Percentiles rank a stretch among this genome's conserved stretches.
Evolutionary conservation across 2,329 filamentous ascomycete genomes (phyloP).

Genomic region (Tolypocladium endophyticum): DNA sequence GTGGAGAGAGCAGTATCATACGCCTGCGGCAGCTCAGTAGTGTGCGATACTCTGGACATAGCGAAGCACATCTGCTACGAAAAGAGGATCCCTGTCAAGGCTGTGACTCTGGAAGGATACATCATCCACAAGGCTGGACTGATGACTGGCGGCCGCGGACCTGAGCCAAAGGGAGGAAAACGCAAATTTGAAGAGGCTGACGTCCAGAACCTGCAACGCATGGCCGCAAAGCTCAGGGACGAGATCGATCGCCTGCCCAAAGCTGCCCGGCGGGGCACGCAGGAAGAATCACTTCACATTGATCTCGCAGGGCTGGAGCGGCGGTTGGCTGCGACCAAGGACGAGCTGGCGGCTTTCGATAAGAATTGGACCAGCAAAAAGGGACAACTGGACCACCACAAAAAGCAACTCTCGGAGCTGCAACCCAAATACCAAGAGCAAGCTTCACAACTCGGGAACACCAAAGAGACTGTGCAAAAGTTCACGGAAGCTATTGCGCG

Average conservation of each 20-base stretch:
- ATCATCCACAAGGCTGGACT: constrained; percentile 94
- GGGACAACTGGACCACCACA: constrained; percentile 65
- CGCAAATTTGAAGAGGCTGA: constrained; percentile 85
- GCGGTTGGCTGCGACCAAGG: constrained; percentile 57
- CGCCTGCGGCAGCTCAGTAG: constrained; percentile 87
- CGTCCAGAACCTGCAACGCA: constrained; percentile 70
- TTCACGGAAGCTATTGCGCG: constrained; percentile 56
- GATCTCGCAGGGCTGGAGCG: constrained; percentile 74
- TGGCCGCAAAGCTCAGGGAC: constrained; percentile 63
- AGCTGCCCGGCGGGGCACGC: constrained; percentile 60
- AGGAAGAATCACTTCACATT: constrained; percentile 71
- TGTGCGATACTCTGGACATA: constrained; percentile 78
- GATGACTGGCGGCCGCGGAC: constrained; percentile 89
- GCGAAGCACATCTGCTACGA: constrained; percentile 87
- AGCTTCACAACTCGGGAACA: constrained; percentile 53
- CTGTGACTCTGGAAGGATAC: constrained; percentile 88
- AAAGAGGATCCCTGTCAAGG: constrained; percentile 78
- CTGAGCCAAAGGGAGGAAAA: constrained; percentile 61
- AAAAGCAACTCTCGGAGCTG: constrained; percentile 63
- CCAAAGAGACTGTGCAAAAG: constrained; percentile 37
- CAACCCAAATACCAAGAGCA: constrained; percentile 71
- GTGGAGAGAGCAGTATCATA: constrained; percentile 90
- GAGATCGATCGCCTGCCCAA: constrained; percentile 75
- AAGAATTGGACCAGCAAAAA: constrained; percentile 78
- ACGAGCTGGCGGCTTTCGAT: constrained; percentile 68